Percentiles rank a stretch among this genome's conserved stretches.
These are phyloP conservation scores for Wickerhamiella siamensis DNA, from an alignment of 805 yeast species.

Conservation along the genomic window DNA sequence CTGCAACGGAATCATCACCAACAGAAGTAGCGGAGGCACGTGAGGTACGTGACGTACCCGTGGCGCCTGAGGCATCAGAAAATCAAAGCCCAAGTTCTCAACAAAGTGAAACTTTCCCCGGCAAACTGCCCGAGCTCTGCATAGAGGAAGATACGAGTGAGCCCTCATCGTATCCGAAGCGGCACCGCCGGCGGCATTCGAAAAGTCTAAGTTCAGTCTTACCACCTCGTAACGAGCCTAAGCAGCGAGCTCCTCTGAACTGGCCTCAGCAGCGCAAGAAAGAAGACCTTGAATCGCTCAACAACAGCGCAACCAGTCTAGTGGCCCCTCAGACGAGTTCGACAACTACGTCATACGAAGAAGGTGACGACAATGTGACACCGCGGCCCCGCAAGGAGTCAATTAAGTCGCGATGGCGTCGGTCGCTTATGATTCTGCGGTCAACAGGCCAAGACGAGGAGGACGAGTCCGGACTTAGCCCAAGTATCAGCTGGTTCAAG, in stretches of 20 bases:
- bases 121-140: neutral
- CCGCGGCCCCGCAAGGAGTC: constrained; percentile 9
- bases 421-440: constrained; percentile 14
- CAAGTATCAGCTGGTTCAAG: neutral
- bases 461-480: neutral
- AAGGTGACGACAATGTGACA: neutral
- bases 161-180: neutral
- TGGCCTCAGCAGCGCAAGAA: neutral
- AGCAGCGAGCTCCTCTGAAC: neutral
- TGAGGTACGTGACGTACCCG: too few relatives aligned
- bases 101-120: too few relatives aligned
- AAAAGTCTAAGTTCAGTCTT: constrained; percentile 21
- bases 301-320: constrained; percentile 1
- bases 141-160: neutral
- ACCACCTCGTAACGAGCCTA: constrained; percentile 5
- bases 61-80: too few relatives aligned
- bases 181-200: constrained; percentile 18
- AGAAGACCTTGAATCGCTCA: neutral
- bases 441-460: constrained; percentile 3
- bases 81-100: too few relatives aligned
- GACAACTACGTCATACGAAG: neutral
- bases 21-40: too few relatives aligned
- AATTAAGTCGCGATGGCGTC: constrained; percentile 14
- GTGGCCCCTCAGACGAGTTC: neutral
- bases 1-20: too few relatives aligned